phyloP scores from a whole-genome alignment of 345 rosid genomes.

The Cardamine occulta region DNA sequence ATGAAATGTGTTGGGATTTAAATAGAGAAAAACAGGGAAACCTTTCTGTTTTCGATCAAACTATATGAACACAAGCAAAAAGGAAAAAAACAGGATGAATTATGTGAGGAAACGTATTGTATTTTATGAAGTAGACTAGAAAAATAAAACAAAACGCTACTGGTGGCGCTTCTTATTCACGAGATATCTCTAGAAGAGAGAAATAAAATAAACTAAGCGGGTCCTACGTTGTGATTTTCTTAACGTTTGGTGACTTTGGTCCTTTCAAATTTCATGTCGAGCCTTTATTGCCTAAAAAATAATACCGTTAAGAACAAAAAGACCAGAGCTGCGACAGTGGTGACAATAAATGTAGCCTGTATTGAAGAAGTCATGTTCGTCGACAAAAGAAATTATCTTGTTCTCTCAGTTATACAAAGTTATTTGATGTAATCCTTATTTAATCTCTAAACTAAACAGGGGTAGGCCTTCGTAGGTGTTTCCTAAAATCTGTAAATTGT shows the following conservation, averaged over 20 bases:
- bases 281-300: constrained; percentile 21
- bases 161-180: constrained; percentile 40
- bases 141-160: constrained; percentile 35
- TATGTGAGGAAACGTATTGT: constrained; percentile 23
- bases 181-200: background rate
- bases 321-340: background rate
- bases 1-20: constrained; percentile 19
- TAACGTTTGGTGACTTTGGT: constrained; percentile 34
- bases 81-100: background rate
- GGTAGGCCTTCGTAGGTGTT: background rate
- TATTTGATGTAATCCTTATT: background rate
- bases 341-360: constrained; percentile 4
- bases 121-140: constrained; percentile 7
- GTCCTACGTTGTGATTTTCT: constrained; percentile 26
- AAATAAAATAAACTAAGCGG: background rate
- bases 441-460: background rate
- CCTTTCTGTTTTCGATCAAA: background rate
- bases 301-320: background rate
- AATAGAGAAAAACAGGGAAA: constrained; percentile 2
- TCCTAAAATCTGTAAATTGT: background rate
- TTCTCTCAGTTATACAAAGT: background rate
- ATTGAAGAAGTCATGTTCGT: constrained; percentile 6
- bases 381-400: background rate
- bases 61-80: constrained; percentile 3
- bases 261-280: constrained; percentile 33